Conservation (phyloP, 2,329 filamentous ascomycete genomes). For the Parastagonospora nodorum region DNA sequence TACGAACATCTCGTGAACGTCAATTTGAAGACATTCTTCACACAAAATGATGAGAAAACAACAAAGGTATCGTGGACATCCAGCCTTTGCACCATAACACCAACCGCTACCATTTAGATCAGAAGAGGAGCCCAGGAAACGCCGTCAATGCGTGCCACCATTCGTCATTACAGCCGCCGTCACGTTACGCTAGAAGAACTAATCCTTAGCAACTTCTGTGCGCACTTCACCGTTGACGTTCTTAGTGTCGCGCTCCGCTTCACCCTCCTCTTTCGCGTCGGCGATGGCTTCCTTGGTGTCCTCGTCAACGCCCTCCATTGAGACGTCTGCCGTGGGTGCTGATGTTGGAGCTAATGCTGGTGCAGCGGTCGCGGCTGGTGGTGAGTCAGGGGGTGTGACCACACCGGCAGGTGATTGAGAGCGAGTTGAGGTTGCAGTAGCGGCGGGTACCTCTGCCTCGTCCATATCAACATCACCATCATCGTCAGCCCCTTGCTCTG, state of each 20-base stretch:
- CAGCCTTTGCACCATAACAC: slow-evolving; percentile 21
- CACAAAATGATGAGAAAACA: slow-evolving; percentile 4
- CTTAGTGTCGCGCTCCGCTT: slow-evolving; percentile 34
- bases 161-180: not conserved
- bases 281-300: slow-evolving; percentile 22
- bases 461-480: slow-evolving; percentile 47
- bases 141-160: not conserved
- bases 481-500: slow-evolving; percentile 31
- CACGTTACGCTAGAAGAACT: slow-evolving; percentile 1
- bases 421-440: slow-evolving; percentile 18
- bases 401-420: slow-evolving; percentile 39
- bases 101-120: slow-evolving; percentile 7
- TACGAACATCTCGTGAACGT: not conserved
- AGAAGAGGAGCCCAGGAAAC: not conserved
- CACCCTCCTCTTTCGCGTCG: slow-evolving; percentile 30
- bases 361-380: slow-evolving; percentile 20
- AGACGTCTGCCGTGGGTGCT: slow-evolving; percentile 32
- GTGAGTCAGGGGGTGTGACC: slow-evolving; percentile 45
- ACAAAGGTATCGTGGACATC: slow-evolving; percentile 20
- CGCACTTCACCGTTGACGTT: slow-evolving; percentile 39
- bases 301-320: slow-evolving; percentile 34
- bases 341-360: slow-evolving; percentile 22
- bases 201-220: slow-evolving; percentile 35
- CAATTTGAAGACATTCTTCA: too few relatives aligned
- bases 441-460: slow-evolving; percentile 22